These are phyloP conservation scores for Tetrahymena elliotti DNA, from an alignment of 73 alveolate genomes.

Conservation along the genomic window DNA sequence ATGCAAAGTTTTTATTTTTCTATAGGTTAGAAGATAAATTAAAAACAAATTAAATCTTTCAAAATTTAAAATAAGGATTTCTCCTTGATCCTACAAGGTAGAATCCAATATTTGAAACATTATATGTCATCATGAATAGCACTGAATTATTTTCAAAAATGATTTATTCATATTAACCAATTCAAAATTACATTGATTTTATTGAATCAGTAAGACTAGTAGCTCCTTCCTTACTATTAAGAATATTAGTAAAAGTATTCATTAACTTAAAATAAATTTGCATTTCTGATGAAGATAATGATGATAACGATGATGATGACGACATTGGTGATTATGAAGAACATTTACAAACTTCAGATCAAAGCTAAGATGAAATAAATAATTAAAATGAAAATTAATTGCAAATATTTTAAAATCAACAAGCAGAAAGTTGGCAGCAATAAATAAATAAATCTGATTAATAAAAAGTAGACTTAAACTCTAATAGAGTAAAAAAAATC, in stretches of 20 bases:
- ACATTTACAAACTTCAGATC: background rate
- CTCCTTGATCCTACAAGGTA: background rate
- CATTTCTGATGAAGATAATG: background rate
- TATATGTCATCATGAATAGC: background rate
- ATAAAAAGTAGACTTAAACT: no score
- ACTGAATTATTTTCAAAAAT: background rate
- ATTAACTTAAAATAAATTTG: background rate
- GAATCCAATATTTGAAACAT: background rate
- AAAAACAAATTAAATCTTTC: background rate
- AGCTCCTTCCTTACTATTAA: background rate
- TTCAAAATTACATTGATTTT: background rate
- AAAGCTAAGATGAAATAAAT: background rate
- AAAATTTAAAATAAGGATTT: background rate
- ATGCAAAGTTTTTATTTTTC: background rate
- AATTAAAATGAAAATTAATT: background rate
- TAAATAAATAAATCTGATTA: background rate
- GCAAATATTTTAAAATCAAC: background rate
- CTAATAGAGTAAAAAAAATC: background rate
- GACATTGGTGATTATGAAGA: no score
- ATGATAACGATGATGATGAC: no score
- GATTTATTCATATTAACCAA: background rate
- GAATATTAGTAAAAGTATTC: background rate
- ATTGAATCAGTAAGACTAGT: background rate
- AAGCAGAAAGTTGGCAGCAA: background rate
- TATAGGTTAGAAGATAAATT: background rate